Base-by-base conservation (phyloP, 768 basidiomycete species). In the Lactarius tabidus region DNA sequence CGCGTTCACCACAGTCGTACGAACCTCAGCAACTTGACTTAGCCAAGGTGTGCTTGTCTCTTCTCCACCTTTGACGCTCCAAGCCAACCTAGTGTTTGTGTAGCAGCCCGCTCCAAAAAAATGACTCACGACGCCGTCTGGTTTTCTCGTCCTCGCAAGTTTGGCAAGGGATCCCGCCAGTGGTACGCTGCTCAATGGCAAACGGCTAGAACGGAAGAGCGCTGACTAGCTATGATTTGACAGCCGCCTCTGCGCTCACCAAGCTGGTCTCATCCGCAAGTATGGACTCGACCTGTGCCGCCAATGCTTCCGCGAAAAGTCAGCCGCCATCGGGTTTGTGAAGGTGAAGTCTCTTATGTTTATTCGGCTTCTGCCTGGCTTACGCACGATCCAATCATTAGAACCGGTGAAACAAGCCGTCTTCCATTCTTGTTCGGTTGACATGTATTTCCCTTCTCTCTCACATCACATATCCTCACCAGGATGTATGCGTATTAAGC, bases 51-150 rank as follows among this genome's bases (percentile, higher is more conserved):
- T 26, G 57, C 38, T 38, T 18, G 45, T 26, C 20, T 33, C 38
- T 57, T 35, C 28, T 59, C 67, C 0, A 20, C 66, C 20, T 53
- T 57, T 3, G 53, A 61, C 39, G 18, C 38, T 48, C 48, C 67
- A 31, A 67, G 57, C 52, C 65, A 55, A 33, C 66, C 61, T 38
- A n/a, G 38, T 38, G 65, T 59, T n/a, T 51, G 17, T 33, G 17
- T 57, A 48, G 52, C 18, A 59, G 20, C 59, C 59, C 12, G 64
- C 56, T 41, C 51, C 26, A 57, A 12, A 66, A 88, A 84, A 80
- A 93, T 96, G 95, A 95, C 95, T 75, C 95, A 96, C 92, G 92
- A 95, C 84, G 89, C 93, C 73, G 88, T 97, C 80, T 97, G 95
- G 94, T 95, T 94, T 80, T 93, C 92, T 78, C 91, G 91, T 74